Base-by-base conservation (phyloP, 345 rosid genomes). In the Schrenkiella parvula region DNA sequence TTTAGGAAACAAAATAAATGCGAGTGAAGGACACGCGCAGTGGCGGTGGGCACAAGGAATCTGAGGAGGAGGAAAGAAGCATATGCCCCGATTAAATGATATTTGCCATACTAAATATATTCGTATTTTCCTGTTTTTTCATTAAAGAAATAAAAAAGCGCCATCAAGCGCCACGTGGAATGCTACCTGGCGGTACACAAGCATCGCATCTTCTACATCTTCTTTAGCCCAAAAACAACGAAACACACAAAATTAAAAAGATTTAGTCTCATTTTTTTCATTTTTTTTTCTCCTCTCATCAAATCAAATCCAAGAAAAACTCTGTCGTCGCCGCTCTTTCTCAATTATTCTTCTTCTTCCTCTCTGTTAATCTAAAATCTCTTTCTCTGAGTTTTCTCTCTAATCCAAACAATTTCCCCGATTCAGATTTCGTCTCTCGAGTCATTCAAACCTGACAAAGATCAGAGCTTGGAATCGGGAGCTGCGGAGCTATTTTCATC, bases 81-180 rank as follows among this genome's bases (percentile, higher is more conserved):
- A 75, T 75, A 75, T 75, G 48, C 73, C 68, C 67, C 55, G 60
- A 8, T 57, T 35, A 28, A 56, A 19, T 48, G 53, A 48, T 32
- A 17, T 55, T 32, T 6, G 44, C 29, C 64, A 58, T 34, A 11
- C 28, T 6, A 51, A n/a, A 21, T 32, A 12, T 28, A 9, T 41
- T 57, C 21, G 8, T 13, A 28, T 4, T 26, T 53, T 11, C 8
- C 15, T 0, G n/a, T 26, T n/a, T 23, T 3, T 14, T 14, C n/a
- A 50, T 12, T 50, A 50, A 50, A 5, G 13, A 13, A 53, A 67
- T 6, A 15, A 53, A 73, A 68, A 65, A n/a, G n/a, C n/a, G 68
- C 58, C 32, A 77, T 74, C 78, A 47, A 42, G 50, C 78, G 91
- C 88, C 95, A 87, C 92, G 97, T 91, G 92, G 72, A 64, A 22